Evolutionary conservation across 495 filamentous ascomycete species (phyloP), one percentile per base, ranked within the genome.

Genomic region (Endocarpon pusillum): DNA sequence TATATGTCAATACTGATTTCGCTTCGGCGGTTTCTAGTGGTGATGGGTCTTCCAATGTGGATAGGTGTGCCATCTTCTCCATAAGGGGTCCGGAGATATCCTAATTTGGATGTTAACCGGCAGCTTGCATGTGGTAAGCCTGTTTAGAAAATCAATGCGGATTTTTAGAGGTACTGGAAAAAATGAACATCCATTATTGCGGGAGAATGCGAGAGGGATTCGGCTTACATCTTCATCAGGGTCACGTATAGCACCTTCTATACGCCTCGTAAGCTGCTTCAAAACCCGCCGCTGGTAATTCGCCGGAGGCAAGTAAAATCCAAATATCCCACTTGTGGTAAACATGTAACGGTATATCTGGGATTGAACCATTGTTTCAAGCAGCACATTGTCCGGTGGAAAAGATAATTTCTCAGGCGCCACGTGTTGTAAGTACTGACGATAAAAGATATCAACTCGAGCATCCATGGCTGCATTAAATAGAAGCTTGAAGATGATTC

Each of bases 141-240:
- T n/a, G n/a, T n/a, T n/a, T n/a, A n/a, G n/a, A n/a, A n/a, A n/a
- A n/a, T n/a, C n/a, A n/a, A n/a, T n/a, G n/a, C n/a, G n/a, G n/a
- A n/a, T n/a, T n/a, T n/a, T n/a, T 28, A 32, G 22, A 32, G 12
- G 17, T 37, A 38, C 16, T 15, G 31, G 7, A 31, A 4, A 18
- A 32, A 28, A 21, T 3, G 19, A 30, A 21, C 26, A 29, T 33
- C 10, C n/a, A 32, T 27, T 25, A 24, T 21, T 21, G 18, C 31
- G 38, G 16, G 36, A 24, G 39, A 31, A 35, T 35, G 31, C 14
- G 24, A 25, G 21, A 32, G 34, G 37, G 31, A 34, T 37, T 28
- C 8, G 9, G 43, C 79, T 59, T 75, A 93, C 84, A 76, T 92
- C 75, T 56, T 77, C 63, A 34, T 89, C 81, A 40, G 81, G 83